A percentile compares a stretch with the other conserved stretches of the same genome.
Evolutionary conservation across 805 yeast species (phyloP).

Genomic region (Helenozyma rhizophorensis): DNA sequence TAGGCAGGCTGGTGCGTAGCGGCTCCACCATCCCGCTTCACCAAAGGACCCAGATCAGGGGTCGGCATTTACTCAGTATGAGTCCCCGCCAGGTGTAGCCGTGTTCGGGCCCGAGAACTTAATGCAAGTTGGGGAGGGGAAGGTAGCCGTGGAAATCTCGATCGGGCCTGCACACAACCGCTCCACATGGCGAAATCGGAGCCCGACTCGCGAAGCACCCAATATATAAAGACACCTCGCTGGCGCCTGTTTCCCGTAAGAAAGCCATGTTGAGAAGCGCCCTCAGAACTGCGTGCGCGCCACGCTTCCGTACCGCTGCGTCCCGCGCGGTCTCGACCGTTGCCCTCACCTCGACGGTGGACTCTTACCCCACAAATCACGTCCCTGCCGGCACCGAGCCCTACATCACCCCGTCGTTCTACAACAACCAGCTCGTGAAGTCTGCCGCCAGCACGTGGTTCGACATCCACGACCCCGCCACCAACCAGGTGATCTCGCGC

Average conservation of each 20-base stretch:
- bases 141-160: constrained; percentile 4
- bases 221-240: constrained; percentile 1
- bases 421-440: constrained; percentile 47
- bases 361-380: constrained; percentile 41
- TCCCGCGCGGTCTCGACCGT: constrained; percentile 10
- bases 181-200: constrained; percentile 14
- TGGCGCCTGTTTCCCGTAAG: neutral
- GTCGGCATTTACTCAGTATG: too few species aligned
- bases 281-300: constrained; percentile 5
- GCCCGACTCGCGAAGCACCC: constrained; percentile 11
- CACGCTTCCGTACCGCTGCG: constrained; percentile 2
- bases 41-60: too few species aligned
- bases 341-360: constrained; percentile 26
- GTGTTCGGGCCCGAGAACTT: too few species aligned
- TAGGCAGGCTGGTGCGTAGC: too few species aligned
- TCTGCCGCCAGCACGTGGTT: constrained; percentile 52
- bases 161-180: constrained; percentile 1
- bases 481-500: constrained; percentile 57
- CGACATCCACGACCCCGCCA: constrained; percentile 74
- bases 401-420: constrained; percentile 47
- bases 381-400: constrained; percentile 33
- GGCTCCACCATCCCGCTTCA: too few species aligned
- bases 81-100: too few species aligned
- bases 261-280: constrained; percentile 10
- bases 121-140: too few species aligned